Base-by-base conservation (phyloP, 2,329 filamentous ascomycete species). In the Fusarium cyanostomum region DNA sequence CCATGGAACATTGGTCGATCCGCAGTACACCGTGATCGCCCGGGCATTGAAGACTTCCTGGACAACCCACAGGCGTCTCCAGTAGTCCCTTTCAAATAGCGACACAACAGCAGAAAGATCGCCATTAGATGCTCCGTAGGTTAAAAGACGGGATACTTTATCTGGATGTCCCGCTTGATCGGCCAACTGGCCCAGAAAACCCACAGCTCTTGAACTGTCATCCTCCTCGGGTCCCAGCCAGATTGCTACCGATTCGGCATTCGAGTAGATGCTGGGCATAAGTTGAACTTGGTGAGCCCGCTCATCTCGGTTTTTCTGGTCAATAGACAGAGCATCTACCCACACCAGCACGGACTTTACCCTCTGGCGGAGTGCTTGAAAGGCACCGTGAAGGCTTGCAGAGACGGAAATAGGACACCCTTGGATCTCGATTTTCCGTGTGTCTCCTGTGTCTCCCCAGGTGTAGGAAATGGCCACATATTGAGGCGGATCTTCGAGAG, bases 41-140 rank as follows among this genome's bases (percentile, higher is more conserved):
- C 46, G 51, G 1, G 61, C 61, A 2, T 64, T 48, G 13, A 61
- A 64, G 1, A 64, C 37, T 5, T 64, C 60, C n/a, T 64, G 61
- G 4, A 56, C 43, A 7, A 37, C 50, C 61, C 61, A 64, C 0
- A 64, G 16, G 21, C 61, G 50, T 30, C 45, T 51, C 61, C 61
- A 64, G 26, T 64, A 64, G 2, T 56, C 49, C 8, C 60, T 56
- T 1, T 38, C 35, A n/a, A 64, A 64, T 1, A 64, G 33, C 1
- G 61, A 64, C 3, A 61, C 55, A 0, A 59, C 51, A 5, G 61
- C 60, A 1, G 55, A 21, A 4, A 64, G 55, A 1, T 52, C 55
- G 0, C 55, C 61, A 10, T 64, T 61, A 5, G 26, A 35, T 3
- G 44, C 35, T 0, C 49, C 55, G 5, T 42, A 16, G 9, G 27